Conservation (phyloP, 768 basidiomycete species). For the Psilocybe sp. region DNA sequence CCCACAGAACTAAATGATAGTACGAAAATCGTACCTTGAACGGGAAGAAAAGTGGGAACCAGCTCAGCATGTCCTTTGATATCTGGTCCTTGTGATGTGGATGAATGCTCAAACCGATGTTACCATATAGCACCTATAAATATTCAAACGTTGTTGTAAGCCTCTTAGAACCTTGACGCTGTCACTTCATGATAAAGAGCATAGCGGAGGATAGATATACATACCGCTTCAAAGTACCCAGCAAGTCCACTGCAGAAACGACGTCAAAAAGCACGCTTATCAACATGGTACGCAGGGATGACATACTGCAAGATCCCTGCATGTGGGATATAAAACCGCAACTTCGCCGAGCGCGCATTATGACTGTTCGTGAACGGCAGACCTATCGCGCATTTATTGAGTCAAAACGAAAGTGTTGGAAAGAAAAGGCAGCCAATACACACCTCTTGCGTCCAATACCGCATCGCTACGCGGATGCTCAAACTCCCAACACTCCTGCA, state of each 20-base stretch:
- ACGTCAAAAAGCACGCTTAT: conserved; percentile 1
- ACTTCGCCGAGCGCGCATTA: conserved; percentile 83
- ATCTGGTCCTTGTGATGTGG: conserved; percentile 82
- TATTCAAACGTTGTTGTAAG: conserved; percentile 7
- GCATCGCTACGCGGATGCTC: conserved; percentile 87
- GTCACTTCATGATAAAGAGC: neutral
- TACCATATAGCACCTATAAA: conserved; percentile 68
- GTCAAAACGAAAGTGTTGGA: neutral
- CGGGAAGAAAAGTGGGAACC: conserved; percentile 98
- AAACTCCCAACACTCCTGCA: conserved; percentile 98
- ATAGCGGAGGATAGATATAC: conserved; percentile 8
- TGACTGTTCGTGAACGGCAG: conserved; percentile 94
- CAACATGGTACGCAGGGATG: neutral
- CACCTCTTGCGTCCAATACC: conserved; percentile 71
- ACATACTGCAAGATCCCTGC: conserved; percentile 83
- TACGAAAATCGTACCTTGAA: conserved; percentile 60
- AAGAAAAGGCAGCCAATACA: conserved; percentile 9
- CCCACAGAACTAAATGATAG: conserved; percentile 1
- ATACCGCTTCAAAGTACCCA: conserved; percentile 91
- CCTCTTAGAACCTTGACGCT: neutral
- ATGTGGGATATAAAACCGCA: conserved; percentile 91
- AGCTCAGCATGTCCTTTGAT: conserved; percentile 97
- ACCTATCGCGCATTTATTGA: conserved; percentile 40
- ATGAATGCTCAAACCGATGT: conserved; percentile 90
- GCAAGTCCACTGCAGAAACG: conserved; percentile 65